A percentile compares a stretch with the other conserved stretches of the same genome.
These are phyloP conservation scores for Phycomyces blakesleeanus DNA, from an alignment of 192 early-diverging fungal genomes.

Conservation along the genomic window DNA sequence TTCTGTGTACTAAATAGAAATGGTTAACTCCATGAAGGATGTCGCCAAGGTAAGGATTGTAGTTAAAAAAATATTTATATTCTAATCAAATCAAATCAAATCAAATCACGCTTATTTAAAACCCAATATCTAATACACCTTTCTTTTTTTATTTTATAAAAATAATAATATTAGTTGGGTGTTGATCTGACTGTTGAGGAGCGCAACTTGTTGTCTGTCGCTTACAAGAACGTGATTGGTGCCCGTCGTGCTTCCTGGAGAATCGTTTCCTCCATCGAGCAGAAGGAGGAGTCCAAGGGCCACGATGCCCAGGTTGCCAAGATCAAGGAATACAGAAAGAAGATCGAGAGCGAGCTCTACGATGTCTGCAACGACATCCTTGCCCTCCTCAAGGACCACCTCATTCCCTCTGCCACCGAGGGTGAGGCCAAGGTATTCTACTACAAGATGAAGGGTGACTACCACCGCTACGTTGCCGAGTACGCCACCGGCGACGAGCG, in stretches of 20 bases:
- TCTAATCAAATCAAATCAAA: too few relatives aligned
- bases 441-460: constrained; percentile 99
- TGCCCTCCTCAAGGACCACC: constrained; percentile 74
- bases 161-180: constrained; percentile 50
- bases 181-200: constrained; percentile 87
- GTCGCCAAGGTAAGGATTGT: constrained; percentile 41
- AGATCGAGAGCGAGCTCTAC: constrained; percentile 89
- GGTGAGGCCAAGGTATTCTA: constrained; percentile 98
- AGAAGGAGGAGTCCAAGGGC: constrained; percentile 95
- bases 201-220: constrained; percentile 71
- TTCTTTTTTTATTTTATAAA: too few relatives aligned
- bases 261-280: constrained; percentile 98
- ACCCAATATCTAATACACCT: not conserved
- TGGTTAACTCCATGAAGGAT: constrained; percentile 28
- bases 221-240: constrained; percentile 94
- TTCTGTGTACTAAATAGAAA: too few relatives aligned
- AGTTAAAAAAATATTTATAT: too few relatives aligned
- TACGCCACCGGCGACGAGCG: constrained; percentile 79
- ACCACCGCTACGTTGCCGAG: constrained; percentile 96
- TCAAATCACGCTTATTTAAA: not conserved
- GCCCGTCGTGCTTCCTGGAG: constrained; percentile 98
- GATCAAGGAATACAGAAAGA: constrained; percentile 85
- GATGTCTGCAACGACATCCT: constrained; percentile 94
- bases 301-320: constrained; percentile 83
- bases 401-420: constrained; percentile 85